A percentile compares a stretch with the other conserved stretches of the same genome.
Evolutionary conservation across 345 rosid species (phyloP).

Genomic region (Arabis hirsuta): DNA sequence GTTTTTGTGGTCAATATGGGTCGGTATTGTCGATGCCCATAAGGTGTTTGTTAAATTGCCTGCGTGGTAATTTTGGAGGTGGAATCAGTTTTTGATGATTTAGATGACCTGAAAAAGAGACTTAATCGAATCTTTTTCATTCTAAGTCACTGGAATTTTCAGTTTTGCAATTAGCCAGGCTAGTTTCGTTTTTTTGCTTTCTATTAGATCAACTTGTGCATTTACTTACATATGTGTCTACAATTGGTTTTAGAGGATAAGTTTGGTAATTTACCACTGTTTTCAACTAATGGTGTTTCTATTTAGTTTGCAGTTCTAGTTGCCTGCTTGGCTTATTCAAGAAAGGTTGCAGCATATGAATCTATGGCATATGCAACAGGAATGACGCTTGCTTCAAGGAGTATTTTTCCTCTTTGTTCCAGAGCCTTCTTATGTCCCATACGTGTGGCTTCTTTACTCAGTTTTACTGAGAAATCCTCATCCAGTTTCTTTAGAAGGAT

Average conservation of each 20-base stretch:
- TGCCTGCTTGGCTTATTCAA: conserved; percentile 24
- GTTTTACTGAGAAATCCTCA: conserved; percentile 31
- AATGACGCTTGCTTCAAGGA: conserved; percentile 46
- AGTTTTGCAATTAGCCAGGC: too few relatives aligned
- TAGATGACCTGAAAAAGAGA: background rate
- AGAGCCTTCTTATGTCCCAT: conserved; percentile 47
- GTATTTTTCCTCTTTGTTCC: conserved; percentile 44
- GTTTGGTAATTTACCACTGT: background rate
- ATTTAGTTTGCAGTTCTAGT: conserved; percentile 15
- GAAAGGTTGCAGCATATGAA: conserved; percentile 19
- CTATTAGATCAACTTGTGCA: background rate
- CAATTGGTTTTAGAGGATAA: conserved; percentile 3
- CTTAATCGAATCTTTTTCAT: background rate
- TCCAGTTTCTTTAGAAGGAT: conserved; percentile 30
- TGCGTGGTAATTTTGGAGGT: conserved; percentile 3
- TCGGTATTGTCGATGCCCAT: conserved; percentile 16
- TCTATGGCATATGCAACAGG: conserved; percentile 46
- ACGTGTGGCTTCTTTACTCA: conserved; percentile 34
- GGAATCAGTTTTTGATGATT: background rate
- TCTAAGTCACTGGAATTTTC: background rate
- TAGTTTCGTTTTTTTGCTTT: background rate
- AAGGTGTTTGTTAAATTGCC: conserved; percentile 42
- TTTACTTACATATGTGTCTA: conserved; percentile 27
- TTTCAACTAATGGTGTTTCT: conserved; percentile 26
- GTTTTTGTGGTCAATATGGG: background rate